Conservation (phyloP, 2,329 filamentous ascomycete species). For the Trichoderma koningiopsis region DNA sequence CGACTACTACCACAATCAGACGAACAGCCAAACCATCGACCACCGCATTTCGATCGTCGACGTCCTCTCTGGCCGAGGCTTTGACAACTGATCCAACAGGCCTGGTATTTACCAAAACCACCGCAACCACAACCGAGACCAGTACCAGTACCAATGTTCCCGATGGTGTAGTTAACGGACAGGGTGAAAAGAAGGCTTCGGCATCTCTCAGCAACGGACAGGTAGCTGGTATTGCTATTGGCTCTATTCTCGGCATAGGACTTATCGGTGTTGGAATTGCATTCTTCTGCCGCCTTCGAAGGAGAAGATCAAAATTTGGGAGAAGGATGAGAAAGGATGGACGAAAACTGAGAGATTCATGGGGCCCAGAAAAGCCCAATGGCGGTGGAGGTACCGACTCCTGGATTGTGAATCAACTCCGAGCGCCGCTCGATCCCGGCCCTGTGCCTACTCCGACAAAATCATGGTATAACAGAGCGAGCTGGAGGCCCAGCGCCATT, state of each 20-base stretch:
- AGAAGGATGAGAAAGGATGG: slow-evolving; percentile 17
- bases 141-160: slow-evolving; percentile 22
- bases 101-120: slow-evolving; percentile 9
- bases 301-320: slow-evolving; percentile 39
- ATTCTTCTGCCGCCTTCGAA: slow-evolving; percentile 47
- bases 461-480: slow-evolving; percentile 35
- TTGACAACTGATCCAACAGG: slow-evolving; percentile 1
- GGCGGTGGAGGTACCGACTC: slow-evolving; percentile 28
- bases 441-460: slow-evolving; percentile 29
- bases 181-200: slow-evolving; percentile 1
- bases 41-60: not conserved
- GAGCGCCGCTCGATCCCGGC: slow-evolving; percentile 30
- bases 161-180: not conserved
- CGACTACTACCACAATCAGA: not conserved
- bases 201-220: slow-evolving; percentile 45
- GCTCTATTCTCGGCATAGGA: slow-evolving; percentile 50
- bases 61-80: not conserved
- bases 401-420: slow-evolving; percentile 34
- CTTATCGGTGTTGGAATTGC: slow-evolving; percentile 53
- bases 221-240: slow-evolving; percentile 61
- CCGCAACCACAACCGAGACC: not conserved
- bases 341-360: slow-evolving; percentile 38
- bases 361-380: slow-evolving; percentile 37
- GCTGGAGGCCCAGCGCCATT: slow-evolving; percentile 43
- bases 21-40: not conserved